Evolutionary conservation across 1,139 yeast species (phyloP).

Genomic region (Blastobotrys proliferans): DNA sequence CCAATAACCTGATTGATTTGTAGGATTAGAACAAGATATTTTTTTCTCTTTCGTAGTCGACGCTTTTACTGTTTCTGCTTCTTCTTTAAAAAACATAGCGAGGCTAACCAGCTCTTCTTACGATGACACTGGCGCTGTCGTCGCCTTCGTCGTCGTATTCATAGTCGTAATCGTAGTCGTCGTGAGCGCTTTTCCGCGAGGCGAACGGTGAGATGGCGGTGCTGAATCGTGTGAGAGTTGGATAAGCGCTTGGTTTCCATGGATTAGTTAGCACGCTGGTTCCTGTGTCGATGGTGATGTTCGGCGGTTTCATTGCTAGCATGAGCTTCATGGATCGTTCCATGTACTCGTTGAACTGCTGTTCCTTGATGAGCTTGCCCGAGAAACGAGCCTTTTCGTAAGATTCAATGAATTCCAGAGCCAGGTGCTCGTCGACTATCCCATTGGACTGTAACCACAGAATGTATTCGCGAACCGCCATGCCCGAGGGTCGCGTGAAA

Average conservation of each 20-base stretch:
- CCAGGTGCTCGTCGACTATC: constrained; percentile 20
- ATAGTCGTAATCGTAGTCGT: not conserved
- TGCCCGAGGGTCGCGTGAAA: constrained; percentile 38
- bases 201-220: constrained; percentile 4
- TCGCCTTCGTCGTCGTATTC: not conserved
- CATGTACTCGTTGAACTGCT: constrained; percentile 61
- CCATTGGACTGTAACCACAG: constrained; percentile 35
- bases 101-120: too few species aligned
- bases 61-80: not conserved
- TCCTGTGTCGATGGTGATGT: not conserved
- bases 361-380: constrained; percentile 55
- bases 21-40: constrained; percentile 10
- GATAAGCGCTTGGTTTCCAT: not conserved
- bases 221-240: not conserved
- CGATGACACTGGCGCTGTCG: too few species aligned
- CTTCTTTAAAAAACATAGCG: too few species aligned
- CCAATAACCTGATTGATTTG: constrained; percentile 31
- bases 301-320: constrained; percentile 18
- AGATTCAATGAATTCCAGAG: constrained; percentile 44
- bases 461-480: constrained; percentile 50
- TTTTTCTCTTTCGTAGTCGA: not conserved
- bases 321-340: constrained; percentile 35
- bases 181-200: not conserved
- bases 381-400: constrained; percentile 73
- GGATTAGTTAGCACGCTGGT: not conserved